Evolutionary conservation across 345 rosid species (phyloP), one percentile per base, ranked within the genome.

Genomic region (Eucalyptus grandis): DNA sequence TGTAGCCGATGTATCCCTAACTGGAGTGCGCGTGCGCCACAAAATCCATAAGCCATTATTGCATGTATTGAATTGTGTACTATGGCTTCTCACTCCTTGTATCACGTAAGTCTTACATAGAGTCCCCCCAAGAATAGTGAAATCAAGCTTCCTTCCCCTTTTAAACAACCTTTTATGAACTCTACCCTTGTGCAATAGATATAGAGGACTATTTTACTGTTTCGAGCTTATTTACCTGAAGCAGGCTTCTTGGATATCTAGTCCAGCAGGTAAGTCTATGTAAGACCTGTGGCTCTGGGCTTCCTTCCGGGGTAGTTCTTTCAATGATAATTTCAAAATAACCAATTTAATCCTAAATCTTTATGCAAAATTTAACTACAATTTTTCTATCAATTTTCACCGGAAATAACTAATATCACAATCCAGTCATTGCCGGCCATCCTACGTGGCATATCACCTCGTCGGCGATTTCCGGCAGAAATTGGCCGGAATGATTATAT

Each of bases 401-500:
- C 1, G 4, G 6, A 50, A 50, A 50, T 50, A 0, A 50, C 21
- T 50, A 50, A 50, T 50, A 0, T 50, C 0, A 50, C 53, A 50
- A 50, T 50, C 21, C 0, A 50, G 53, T 50, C 53, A 50, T 50
- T 3, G 3, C 53, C 53, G 4, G 53, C 53, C 0, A 50, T 15
- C 53, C 53, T 50, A 50, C 3, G 2, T 50, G 21, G 21, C 53
- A 50, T 0, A 50, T 50, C 21, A 50, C 53, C 7, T 0, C 53
- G 8, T 50, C 8, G 21, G 53, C 0, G 19, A 67, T 0, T 67
- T 67, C 1, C 10, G 2, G 6, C 6, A 0, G 4, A n/a, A 67
- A 65, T 62, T 30, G 19, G 7, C 34, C 7, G 0, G 3, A 65
- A n/a, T 0, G 0, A 65, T 31, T 13, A 12, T 14, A 65, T 65